A percentile compares a stretch with the other conserved stretches of the same genome.
Conservation (phyloP, 148 eudicot genomes). For the Camellia lanceoleosa region DNA sequence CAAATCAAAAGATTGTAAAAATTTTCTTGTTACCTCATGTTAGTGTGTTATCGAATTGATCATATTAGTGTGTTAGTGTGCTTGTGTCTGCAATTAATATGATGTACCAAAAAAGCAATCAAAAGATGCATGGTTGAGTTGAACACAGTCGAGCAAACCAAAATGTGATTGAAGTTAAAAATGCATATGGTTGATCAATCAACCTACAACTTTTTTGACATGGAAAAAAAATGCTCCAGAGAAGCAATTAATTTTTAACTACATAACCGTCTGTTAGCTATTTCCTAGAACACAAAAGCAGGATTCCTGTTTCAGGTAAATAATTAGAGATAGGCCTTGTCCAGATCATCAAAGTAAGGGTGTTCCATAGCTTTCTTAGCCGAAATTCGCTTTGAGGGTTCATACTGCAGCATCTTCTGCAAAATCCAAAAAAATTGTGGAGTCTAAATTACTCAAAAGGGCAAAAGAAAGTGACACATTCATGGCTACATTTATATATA, state of each 20-base stretch:
- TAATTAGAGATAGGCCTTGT: constrained; percentile 40
- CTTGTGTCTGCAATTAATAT: no score
- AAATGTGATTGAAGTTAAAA: background rate
- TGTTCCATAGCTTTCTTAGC: constrained; percentile 96
- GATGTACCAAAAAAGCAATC: no score
- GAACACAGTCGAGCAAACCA: no score
- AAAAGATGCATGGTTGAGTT: no score
- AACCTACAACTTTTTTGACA: background rate
- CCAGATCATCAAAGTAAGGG: constrained; percentile 69
- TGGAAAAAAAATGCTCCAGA: constrained; percentile 38
- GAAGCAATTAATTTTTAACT: constrained; percentile 37
- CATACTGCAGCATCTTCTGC: constrained; percentile 87
- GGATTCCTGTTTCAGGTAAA: background rate
- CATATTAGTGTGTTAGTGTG: no score
- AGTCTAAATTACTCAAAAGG: background rate
- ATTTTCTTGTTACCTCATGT: no score
- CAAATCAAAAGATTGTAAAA: no score
- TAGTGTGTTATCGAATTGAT: no score
- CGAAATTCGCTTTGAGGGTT: constrained; percentile 78
- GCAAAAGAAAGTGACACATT: constrained; percentile 1
- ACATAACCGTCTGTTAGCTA: background rate
- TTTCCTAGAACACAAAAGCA: constrained; percentile 1
- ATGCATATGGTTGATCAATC: background rate
- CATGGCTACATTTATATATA: background rate
- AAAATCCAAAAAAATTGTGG: background rate